Conservation (phyloP, 2,329 filamentous ascomycete genomes). For the Coleophoma eucalyptorum region DNA sequence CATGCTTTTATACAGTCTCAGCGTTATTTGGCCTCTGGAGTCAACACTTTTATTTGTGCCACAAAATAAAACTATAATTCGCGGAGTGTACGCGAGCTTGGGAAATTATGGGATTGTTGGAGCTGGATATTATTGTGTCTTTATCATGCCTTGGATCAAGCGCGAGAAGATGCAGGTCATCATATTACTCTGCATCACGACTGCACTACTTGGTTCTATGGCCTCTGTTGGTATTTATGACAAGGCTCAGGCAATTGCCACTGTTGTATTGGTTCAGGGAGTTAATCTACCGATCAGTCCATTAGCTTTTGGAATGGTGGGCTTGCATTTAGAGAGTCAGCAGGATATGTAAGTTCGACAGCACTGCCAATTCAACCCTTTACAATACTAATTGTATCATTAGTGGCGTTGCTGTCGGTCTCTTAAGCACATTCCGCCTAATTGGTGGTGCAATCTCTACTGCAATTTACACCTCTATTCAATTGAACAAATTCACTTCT, state of each 20-base stretch:
- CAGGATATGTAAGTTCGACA: constrained; percentile 25
- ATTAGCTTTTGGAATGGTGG: constrained; percentile 30
- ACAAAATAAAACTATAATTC: constrained; percentile 17
- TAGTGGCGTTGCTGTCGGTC: constrained; percentile 31
- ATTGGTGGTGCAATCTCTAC: constrained; percentile 33
- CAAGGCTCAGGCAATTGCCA: constrained; percentile 29
- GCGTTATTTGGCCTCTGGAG: constrained; percentile 22
- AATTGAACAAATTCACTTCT: constrained; percentile 23
- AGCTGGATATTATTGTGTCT: constrained; percentile 1
- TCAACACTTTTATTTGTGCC: constrained; percentile 18
- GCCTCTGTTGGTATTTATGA: constrained; percentile 28
- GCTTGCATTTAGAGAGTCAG: constrained; percentile 30
- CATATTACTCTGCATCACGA: constrained; percentile 27
- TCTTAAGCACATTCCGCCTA: constrained; percentile 31
- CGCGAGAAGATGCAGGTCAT: constrained; percentile 34
- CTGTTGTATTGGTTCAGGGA: constrained; percentile 25
- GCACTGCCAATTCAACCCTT: neutral
- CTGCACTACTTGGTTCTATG: constrained; percentile 31
- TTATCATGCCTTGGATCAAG: constrained; percentile 22
- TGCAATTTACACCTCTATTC: constrained; percentile 33
- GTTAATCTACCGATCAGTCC: constrained; percentile 28
- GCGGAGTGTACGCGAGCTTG: constrained; percentile 23
- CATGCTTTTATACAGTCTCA: constrained; percentile 26
- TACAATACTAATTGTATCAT: neutral
- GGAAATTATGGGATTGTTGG: constrained; percentile 9